Conservation (phyloP, 1,284 basidiomycete genomes). For the Rhizoctonia solani region DNA sequence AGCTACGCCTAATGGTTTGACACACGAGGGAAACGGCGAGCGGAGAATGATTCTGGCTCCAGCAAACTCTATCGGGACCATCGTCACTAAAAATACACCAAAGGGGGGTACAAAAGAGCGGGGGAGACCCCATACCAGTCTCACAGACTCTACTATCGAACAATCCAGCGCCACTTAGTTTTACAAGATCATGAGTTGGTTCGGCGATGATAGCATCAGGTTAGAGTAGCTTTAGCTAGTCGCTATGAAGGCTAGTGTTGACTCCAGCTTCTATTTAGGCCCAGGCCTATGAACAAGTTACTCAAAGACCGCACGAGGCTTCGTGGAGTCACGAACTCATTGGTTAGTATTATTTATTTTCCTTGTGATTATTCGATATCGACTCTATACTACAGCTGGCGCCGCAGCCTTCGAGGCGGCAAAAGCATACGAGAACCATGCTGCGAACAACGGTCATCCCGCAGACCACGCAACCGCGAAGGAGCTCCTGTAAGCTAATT, state of each 20-base stretch:
- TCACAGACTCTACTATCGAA: no score
- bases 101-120: no score
- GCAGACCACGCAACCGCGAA: conserved; percentile 42
- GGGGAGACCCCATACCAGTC: no score
- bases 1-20: no score
- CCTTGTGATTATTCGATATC: conserved; percentile 39
- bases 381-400: conserved; percentile 34
- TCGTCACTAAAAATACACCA: no score
- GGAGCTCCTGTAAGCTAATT: conserved; percentile 41
- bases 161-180: no score
- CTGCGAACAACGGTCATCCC: conserved; percentile 41
- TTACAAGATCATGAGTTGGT: conserved; percentile 17
- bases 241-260: background rate
- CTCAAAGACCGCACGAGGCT: conserved; percentile 28
- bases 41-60: no score
- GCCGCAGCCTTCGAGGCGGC: conserved; percentile 42
- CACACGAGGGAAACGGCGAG: no score
- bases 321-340: conserved; percentile 52
- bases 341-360: conserved; percentile 38
- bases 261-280: background rate
- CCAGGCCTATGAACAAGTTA: conserved; percentile 31
- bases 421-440: conserved; percentile 45
- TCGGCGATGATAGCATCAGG: conserved; percentile 20
- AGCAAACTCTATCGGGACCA: no score
- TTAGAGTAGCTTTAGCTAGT: background rate